Conservation (phyloP, 371 early-diverging fungal genomes). For the Coemansia linderi region DNA sequence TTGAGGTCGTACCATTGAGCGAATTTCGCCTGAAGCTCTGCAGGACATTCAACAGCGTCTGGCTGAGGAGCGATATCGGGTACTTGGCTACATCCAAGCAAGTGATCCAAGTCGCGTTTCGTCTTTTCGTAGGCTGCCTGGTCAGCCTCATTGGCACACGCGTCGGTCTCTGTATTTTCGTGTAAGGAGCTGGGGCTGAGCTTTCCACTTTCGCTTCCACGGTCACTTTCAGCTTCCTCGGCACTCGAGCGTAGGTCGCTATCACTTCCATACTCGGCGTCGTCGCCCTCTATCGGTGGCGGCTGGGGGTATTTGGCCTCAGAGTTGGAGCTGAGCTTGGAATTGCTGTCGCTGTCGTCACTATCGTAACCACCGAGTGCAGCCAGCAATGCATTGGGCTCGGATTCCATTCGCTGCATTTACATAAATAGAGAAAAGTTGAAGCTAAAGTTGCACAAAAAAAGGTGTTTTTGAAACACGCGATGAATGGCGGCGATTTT, state of each 20-base stretch:
- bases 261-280: background rate
- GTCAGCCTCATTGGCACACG: background rate
- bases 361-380: constrained; percentile 47
- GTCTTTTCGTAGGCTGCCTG: constrained; percentile 15
- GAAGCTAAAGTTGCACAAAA: background rate
- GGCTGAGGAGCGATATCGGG: constrained; percentile 59
- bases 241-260: background rate
- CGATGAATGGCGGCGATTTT: background rate
- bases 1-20: constrained; percentile 62
- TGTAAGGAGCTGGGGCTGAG: background rate
- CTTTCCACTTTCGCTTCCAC: background rate
- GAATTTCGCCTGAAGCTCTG: constrained; percentile 67
- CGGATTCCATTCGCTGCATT: constrained; percentile 16
- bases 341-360: constrained; percentile 20
- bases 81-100: constrained; percentile 40
- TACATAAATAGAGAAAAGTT: constrained; percentile 5
- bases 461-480: background rate
- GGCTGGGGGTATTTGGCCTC: constrained; percentile 8
- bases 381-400: constrained; percentile 26
- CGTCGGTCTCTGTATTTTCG: background rate
- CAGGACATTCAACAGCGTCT: constrained; percentile 57
- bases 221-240: background rate
- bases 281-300: background rate
- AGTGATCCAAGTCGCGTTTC: constrained; percentile 19
- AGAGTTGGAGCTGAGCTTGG: background rate